phyloP scores from a whole-genome alignment of 2,329 filamentous ascomycete species.

The Tolypocladium tundrense region DNA sequence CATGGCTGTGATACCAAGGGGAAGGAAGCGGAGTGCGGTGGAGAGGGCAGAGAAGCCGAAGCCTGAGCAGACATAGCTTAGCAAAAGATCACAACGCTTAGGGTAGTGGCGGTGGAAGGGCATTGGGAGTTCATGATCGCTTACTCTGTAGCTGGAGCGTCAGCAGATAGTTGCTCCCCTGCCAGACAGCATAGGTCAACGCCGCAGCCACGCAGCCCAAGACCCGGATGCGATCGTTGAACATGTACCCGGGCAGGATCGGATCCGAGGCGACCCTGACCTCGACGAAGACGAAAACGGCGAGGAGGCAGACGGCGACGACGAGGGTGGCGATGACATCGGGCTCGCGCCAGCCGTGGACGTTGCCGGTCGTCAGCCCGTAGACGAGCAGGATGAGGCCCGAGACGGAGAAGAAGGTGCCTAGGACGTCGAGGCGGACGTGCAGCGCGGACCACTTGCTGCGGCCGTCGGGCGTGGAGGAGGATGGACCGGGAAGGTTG shows the following conservation, averaged over 20 bases:
- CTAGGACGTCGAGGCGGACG: slow-evolving; percentile 1
- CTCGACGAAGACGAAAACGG: slow-evolving; percentile 2
- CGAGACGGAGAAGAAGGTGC: slow-evolving; percentile 3
- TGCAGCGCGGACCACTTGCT: slow-evolving; percentile 1
- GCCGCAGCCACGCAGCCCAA: slow-evolving; percentile 3
- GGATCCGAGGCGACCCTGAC: slow-evolving; percentile 1
- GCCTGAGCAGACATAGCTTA: not conserved
- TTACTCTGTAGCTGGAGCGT: slow-evolving; percentile 6
- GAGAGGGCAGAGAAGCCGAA: slow-evolving; percentile 5
- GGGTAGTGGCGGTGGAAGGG: too few relatives aligned
- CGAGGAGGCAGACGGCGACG: slow-evolving; percentile 1
- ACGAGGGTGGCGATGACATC: slow-evolving; percentile 4
- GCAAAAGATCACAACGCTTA: not conserved
- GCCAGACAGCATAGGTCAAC: slow-evolving; percentile 6
- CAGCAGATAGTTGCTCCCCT: slow-evolving; percentile 5
- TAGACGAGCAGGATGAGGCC: slow-evolving; percentile 4
- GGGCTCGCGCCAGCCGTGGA: slow-evolving; percentile 2
- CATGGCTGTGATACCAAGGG: slow-evolving; percentile 6
- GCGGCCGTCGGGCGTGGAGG: not conserved
- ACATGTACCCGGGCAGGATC: slow-evolving; percentile 3
- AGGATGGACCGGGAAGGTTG: slow-evolving; percentile 2
- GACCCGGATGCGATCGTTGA: slow-evolving; percentile 2
- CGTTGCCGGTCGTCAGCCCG: slow-evolving; percentile 3
- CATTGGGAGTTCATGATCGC: not conserved
- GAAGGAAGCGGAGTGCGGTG: slow-evolving; percentile 6